phyloP scores from a whole-genome alignment of 2,329 filamentous ascomycete genomes.

The Aspergillus neotritici region DNA sequence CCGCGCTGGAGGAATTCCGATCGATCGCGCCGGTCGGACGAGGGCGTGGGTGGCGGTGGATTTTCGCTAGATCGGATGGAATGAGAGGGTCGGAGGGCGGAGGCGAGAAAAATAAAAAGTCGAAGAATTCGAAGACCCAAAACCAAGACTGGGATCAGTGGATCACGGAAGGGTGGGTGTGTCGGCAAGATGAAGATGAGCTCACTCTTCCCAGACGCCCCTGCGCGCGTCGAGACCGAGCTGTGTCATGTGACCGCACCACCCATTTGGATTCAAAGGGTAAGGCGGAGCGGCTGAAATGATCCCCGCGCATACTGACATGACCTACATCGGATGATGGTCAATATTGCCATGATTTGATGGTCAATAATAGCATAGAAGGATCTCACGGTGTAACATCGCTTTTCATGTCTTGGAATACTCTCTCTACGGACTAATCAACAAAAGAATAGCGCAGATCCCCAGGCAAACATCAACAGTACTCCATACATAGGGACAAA shows the following conservation, averaged over 20 bases:
- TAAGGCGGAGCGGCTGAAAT: no score
- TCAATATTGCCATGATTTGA: no score
- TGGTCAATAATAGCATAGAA: no score
- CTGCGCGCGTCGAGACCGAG: conserved; percentile 25
- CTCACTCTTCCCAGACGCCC: conserved; percentile 19
- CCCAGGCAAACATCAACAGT: conserved; percentile 1
- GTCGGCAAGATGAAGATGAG: conserved; percentile 26
- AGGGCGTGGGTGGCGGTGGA: not conserved
- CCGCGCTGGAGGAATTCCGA: conserved; percentile 13
- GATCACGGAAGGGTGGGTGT: conserved; percentile 17
- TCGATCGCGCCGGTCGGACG: not conserved
- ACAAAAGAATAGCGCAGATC: no score
- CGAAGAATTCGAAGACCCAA: not conserved
- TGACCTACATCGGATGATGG: no score
- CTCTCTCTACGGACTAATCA: no score
- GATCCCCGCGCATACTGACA: no score
- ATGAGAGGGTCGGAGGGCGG: no score
- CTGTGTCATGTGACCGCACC: conserved; percentile 24
- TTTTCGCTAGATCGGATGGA: not conserved
- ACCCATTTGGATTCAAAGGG: no score
- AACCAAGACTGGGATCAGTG: conserved; percentile 5
- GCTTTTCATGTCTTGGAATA: no score
- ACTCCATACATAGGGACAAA: no score
- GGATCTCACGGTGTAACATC: no score
- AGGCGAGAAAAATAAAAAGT: not conserved